Base-by-base conservation (phyloP, 2,329 filamentous ascomycete genomes). In the Pseudogymnoascus sp. region DNA sequence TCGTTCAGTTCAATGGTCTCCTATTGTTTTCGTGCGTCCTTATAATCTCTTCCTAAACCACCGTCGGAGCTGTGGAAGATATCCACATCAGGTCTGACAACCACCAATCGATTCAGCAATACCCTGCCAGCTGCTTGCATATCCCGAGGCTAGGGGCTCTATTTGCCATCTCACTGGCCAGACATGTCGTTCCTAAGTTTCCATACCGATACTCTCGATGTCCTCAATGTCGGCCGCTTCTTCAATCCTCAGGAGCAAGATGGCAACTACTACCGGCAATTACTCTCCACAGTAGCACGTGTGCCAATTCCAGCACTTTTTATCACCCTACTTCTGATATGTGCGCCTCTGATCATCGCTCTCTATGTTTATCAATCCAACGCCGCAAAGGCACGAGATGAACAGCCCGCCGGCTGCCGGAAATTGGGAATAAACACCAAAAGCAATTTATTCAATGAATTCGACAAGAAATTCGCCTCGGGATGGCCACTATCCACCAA, bases 381-480 rank as follows among this genome's bases (percentile, higher is more conserved):
- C 61, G 68, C 72, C 48, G 69, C 72, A 7, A 68, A 70, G 61
- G 65, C 71, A n/a, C 65, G 67, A 4, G 70, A 72, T 5, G 71
- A 74, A 34, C 64, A 76, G n/a, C 79, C 79, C 0, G 74, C 73
- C 65, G 83, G 83, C 64, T 85, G 83, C 69, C 76, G 78, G 62
- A 82, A 79, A 69, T 70, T 86, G 11, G 82, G 82, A 14, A 71
- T 84, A 41, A 74, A 74, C 67, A 77, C 70, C 3, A 68, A 75
- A 60, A 83, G 79, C 69, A 85, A 87, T 68, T 74, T 87, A 3
- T 69, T 74, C 28, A 84, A 87, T 70, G 82, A 87, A 71, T 83
- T 80, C 68, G 77, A 83, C 54, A 76, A 77, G 10, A 79, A 79
- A 62, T 84, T 82, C 71, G 77, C 71, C 60, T 67, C 75, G 21